A percentile compares a stretch with the other conserved stretches of the same genome.
Conservation (phyloP, 2,329 filamentous ascomycete species). For the Diaporthe humulicola region DNA sequence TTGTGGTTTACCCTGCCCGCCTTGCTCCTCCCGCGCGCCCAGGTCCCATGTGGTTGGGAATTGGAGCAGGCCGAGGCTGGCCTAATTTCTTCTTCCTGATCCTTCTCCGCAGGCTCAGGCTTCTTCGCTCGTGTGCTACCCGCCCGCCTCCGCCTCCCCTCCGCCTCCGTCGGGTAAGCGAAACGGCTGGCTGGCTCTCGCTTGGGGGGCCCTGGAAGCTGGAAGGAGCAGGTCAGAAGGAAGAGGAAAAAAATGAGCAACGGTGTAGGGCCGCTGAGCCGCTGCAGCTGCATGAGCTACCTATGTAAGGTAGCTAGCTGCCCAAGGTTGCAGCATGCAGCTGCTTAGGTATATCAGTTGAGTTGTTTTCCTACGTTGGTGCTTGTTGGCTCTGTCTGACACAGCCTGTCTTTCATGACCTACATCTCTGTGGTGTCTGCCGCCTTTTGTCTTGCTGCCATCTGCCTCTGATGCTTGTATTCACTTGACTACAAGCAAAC, state of each 20-base stretch:
- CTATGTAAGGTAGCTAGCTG: not conserved
- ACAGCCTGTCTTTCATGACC: conserved; percentile 5
- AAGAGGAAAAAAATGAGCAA: not conserved
- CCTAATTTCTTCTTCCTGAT: not conserved
- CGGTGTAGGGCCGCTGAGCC: not conserved
- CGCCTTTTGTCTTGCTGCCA: not conserved
- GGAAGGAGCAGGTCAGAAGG: not conserved
- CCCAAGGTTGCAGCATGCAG: not conserved
- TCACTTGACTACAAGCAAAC: not conserved
- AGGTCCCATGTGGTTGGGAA: not conserved
- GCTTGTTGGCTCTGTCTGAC: not conserved
- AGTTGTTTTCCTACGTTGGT: not conserved
- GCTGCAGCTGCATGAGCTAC: not conserved
- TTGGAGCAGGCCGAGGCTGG: not conserved
- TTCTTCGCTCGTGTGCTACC: not conserved
- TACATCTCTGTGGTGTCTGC: not conserved
- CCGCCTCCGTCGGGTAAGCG: conserved; percentile 9
- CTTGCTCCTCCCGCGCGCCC: not conserved
- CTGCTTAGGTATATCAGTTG: conserved; percentile 22
- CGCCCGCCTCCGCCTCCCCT: not conserved
- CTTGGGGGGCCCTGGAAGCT: not conserved
- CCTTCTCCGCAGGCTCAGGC: not conserved
- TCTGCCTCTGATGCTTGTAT: not conserved
- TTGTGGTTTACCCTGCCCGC: not conserved
- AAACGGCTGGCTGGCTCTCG: not conserved